These are phyloP conservation scores for Calonectria honghensis DNA, from an alignment of 2,329 filamentous ascomycete genomes.

Conservation along the genomic window DNA sequence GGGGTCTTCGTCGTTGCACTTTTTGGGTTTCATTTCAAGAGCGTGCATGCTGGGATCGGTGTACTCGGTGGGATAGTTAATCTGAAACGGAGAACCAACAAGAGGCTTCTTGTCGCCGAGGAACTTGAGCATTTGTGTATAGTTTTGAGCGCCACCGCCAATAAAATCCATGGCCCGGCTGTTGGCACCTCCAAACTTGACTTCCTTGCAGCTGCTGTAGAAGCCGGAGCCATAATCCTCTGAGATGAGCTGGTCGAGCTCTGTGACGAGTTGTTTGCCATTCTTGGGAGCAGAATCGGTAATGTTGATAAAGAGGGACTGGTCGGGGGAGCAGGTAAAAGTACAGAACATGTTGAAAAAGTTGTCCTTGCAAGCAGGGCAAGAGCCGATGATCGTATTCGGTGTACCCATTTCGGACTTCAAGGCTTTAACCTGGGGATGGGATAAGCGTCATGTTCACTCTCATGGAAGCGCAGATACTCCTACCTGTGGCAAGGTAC, in stretches of 20 bases:
- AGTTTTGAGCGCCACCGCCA: conserved; percentile 94
- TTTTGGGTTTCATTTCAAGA: conserved; percentile 83
- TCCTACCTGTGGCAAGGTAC: conserved; percentile 83
- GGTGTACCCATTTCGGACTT: conserved; percentile 90
- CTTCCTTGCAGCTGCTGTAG: conserved; percentile 98
- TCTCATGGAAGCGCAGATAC: conserved; percentile 42
- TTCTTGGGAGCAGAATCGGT: conserved; percentile 81
- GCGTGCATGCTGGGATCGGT: conserved; percentile 82
- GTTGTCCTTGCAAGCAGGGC: conserved; percentile 97
- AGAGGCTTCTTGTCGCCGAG: conserved; percentile 90
- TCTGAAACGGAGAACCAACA: conserved; percentile 96
- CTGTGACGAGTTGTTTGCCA: conserved; percentile 81
- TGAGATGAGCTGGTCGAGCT: conserved; percentile 92
- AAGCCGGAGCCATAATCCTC: conserved; percentile 90
- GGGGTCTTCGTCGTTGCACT: conserved; percentile 92
- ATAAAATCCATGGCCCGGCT: conserved; percentile 97
- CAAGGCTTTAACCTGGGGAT: conserved; percentile 81
- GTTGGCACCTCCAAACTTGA: conserved; percentile 97
- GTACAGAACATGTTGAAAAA: conserved; percentile 99
- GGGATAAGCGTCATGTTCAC: conserved; percentile 38
- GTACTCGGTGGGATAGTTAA: conserved; percentile 86
- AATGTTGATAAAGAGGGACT: conserved; percentile 96
- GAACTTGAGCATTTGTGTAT: conserved; percentile 90
- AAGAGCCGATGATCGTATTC: conserved; percentile 91
- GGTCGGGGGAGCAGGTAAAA: conserved; percentile 97